Evolutionary conservation across 2,329 filamentous ascomycete genomes (phyloP).

Genomic region (Teratosphaeria zuluensis): DNA sequence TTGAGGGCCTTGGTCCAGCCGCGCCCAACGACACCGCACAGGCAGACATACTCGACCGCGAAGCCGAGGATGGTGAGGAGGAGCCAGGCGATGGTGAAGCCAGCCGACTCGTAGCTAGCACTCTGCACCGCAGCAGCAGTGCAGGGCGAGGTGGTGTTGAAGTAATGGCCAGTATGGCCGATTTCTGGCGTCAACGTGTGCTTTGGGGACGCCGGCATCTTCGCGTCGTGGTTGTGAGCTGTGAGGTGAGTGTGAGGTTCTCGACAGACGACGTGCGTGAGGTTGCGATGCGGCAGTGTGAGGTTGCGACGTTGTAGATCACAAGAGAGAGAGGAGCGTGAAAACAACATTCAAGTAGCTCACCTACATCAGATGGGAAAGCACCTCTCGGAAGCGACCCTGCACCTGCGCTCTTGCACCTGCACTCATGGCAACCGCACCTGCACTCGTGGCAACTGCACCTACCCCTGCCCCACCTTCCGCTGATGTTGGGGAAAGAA

Average conservation of each 20-base stretch:
- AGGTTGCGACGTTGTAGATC: not conserved
- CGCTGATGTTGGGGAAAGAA: too few species aligned
- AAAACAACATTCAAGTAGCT: not conserved
- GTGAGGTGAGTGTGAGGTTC: not conserved
- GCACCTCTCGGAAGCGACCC: not conserved
- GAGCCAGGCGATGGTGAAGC: not conserved
- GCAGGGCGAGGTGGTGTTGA: not conserved
- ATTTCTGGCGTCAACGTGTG: not conserved
- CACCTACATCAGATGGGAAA: not conserved
- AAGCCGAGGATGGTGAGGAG: not conserved
- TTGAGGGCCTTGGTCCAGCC: not conserved
- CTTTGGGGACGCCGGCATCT: not conserved
- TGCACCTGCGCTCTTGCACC: not conserved
- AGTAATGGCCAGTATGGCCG: not conserved
- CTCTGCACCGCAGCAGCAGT: not conserved
- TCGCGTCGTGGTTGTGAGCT: not conserved
- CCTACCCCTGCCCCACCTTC: too few species aligned
- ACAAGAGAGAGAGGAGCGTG: not conserved
- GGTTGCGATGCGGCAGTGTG: not conserved
- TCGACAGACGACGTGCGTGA: not conserved
- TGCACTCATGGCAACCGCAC: not conserved
- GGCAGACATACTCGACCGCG: not conserved
- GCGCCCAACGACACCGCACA: not conserved
- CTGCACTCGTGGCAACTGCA: not conserved
- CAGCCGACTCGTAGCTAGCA: not conserved